Percentiles rank a stretch among this genome's conserved stretches.
Conservation (phyloP, 2,329 filamentous ascomycete species). For the Periconia digitata region DNA sequence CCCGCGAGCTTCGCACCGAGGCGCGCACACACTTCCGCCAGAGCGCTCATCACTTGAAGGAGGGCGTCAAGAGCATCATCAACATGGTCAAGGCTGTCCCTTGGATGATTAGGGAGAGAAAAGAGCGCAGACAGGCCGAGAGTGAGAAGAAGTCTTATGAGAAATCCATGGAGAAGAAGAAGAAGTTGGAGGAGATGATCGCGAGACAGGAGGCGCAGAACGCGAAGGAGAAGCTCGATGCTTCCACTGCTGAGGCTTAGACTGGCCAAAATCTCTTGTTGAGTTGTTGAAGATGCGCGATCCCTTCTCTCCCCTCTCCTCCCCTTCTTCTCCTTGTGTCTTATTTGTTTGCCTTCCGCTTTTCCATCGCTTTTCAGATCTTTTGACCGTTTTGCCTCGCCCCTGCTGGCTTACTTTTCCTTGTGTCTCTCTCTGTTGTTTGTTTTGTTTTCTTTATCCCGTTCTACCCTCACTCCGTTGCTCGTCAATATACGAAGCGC, state of each 20-base stretch:
- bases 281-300: neutral
- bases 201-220: conserved; percentile 6
- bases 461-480: neutral
- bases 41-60: conserved; percentile 10
- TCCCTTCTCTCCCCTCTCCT: neutral
- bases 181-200: conserved; percentile 14
- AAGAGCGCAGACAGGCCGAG: conserved; percentile 14
- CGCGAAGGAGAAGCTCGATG: conserved; percentile 11
- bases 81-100: conserved; percentile 15
- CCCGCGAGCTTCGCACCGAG: conserved; percentile 11
- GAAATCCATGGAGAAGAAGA: conserved; percentile 12
- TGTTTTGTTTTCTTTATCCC: neutral
- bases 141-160: conserved; percentile 15
- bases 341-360: neutral
- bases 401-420: neutral
- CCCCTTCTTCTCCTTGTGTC: neutral
- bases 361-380: neutral
- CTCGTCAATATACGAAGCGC: neutral
- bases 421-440: neutral
- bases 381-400: neutral
- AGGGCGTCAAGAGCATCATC: conserved; percentile 14
- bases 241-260: neutral
- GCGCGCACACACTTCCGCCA: conserved; percentile 11
- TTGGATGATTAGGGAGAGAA: conserved; percentile 17
- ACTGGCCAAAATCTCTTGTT: neutral